phyloP scores from a whole-genome alignment of 495 filamentous ascomycete species.

The Pyrenula aspistea region DNA sequence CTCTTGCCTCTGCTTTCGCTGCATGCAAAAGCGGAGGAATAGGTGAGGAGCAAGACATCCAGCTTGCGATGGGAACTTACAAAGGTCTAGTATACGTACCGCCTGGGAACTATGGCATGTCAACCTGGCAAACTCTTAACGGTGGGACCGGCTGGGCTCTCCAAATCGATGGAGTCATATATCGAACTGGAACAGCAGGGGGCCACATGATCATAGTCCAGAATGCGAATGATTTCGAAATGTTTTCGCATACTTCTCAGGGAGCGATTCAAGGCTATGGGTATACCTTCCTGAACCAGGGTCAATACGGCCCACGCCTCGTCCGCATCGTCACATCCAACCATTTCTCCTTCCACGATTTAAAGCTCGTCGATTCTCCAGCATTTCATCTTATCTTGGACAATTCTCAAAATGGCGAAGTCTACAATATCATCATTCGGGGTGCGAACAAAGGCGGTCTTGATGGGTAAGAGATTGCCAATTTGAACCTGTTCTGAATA shows the following conservation, averaged over 20 bases:
- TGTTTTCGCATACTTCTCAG: slow-evolving; percentile 31
- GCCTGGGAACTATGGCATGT: slow-evolving; percentile 20
- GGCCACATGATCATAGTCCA: slow-evolving; percentile 41
- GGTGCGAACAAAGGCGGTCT: slow-evolving; percentile 34
- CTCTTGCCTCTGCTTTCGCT: slow-evolving; percentile 32
- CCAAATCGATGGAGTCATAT: slow-evolving; percentile 37
- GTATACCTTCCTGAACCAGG: slow-evolving; percentile 25
- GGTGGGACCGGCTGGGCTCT: slow-evolving; percentile 28
- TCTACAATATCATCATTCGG: slow-evolving; percentile 35
- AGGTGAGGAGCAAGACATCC: neutral
- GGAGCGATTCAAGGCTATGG: slow-evolving; percentile 41
- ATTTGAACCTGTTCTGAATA: no score
- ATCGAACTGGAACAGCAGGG: slow-evolving; percentile 26
- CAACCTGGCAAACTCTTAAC: slow-evolving; percentile 22
- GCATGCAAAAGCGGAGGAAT: slow-evolving; percentile 25
- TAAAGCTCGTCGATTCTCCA: slow-evolving; percentile 38
- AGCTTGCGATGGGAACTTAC: neutral
- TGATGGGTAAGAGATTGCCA: no score
- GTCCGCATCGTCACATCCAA: slow-evolving; percentile 26
- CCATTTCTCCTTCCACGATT: slow-evolving; percentile 38
- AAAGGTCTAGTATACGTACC: slow-evolving; percentile 20
- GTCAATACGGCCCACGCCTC: slow-evolving; percentile 18
- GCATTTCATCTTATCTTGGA: slow-evolving; percentile 37
- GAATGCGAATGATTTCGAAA: slow-evolving; percentile 35
- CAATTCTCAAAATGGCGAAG: slow-evolving; percentile 26